Percentiles rank a stretch among this genome's conserved stretches.
phyloP scores from a whole-genome alignment of 2,329 filamentous ascomycete species.

The Rutstroemia sp. region DNA sequence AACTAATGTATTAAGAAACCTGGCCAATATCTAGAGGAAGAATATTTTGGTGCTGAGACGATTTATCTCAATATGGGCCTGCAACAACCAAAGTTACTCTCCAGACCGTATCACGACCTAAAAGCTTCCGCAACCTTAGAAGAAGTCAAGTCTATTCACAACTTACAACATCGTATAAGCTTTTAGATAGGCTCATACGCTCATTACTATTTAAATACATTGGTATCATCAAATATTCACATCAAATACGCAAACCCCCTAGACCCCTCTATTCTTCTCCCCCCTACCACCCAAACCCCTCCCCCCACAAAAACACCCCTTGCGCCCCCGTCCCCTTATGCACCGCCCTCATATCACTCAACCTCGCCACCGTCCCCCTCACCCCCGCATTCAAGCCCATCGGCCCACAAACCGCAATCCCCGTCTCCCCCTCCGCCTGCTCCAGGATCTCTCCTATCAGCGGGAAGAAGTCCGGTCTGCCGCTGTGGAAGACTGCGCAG shows the following conservation, averaged over 20 bases:
- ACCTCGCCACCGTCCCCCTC: conserved; percentile 45
- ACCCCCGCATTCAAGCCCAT: conserved; percentile 44
- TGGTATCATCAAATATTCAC: not conserved
- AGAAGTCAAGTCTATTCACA: too few species aligned
- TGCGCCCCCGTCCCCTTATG: conserved; percentile 59
- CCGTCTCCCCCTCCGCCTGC: conserved; percentile 52
- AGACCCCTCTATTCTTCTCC: not conserved
- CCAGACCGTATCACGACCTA: too few species aligned
- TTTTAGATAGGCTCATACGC: too few species aligned
- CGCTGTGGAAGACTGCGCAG: conserved; percentile 8
- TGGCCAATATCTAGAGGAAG: too few species aligned
- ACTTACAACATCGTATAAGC: too few species aligned
- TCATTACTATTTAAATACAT: too few species aligned
- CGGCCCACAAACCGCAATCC: conserved; percentile 53
- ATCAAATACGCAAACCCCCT: not conserved
- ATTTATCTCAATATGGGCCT: too few species aligned
- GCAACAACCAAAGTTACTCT: too few species aligned
- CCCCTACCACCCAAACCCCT: conserved; percentile 48
- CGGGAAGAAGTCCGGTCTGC: conserved; percentile 42
- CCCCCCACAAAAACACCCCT: conserved; percentile 52
- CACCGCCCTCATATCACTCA: conserved; percentile 54
- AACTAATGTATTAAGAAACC: too few species aligned
- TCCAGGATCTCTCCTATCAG: conserved; percentile 48
- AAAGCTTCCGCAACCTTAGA: too few species aligned
- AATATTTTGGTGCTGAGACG: too few species aligned